Conservation (phyloP, 2,329 filamentous ascomycete species). For the Thielaviopsis musarum region DNA sequence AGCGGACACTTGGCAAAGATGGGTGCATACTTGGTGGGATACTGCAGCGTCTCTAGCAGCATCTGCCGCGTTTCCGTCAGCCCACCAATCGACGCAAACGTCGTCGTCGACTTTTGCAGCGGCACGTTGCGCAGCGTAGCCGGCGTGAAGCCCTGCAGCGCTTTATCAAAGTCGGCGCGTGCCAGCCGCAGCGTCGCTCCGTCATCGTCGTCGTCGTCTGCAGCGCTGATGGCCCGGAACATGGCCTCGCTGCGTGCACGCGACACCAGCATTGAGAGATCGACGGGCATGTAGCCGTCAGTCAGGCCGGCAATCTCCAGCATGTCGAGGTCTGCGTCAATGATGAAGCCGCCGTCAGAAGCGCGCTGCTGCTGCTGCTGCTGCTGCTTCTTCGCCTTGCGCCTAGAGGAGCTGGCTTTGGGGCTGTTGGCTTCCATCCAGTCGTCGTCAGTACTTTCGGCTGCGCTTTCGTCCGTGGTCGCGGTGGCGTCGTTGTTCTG, state of each 20-base stretch:
- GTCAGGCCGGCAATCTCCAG: slow-evolving; percentile 86
- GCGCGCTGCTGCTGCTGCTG: not conserved
- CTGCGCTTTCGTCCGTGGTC: slow-evolving; percentile 30
- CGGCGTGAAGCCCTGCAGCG: slow-evolving; percentile 83
- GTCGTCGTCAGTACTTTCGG: slow-evolving; percentile 28
- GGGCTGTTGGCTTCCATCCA: slow-evolving; percentile 64
- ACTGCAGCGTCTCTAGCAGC: slow-evolving; percentile 88
- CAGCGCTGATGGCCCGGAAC: slow-evolving; percentile 57
- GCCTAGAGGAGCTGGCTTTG: slow-evolving; percentile 14
- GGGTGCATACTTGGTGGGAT: slow-evolving; percentile 93
- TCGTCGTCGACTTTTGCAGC: slow-evolving; percentile 80
- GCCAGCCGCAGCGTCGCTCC: slow-evolving; percentile 42
- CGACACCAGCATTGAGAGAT: slow-evolving; percentile 70
- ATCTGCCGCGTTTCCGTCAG: slow-evolving; percentile 72
- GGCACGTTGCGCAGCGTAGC: slow-evolving; percentile 90
- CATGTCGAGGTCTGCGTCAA: slow-evolving; percentile 69
- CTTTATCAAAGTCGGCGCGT: slow-evolving; percentile 63
- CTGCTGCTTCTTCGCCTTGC: slow-evolving; percentile 18
- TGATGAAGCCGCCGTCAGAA: slow-evolving; percentile 46
- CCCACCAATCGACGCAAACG: slow-evolving; percentile 83
- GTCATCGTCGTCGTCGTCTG: slow-evolving; percentile 24
- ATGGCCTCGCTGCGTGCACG: slow-evolving; percentile 83
- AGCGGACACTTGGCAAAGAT: slow-evolving; percentile 94
- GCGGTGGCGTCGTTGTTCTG: slow-evolving; percentile 39
- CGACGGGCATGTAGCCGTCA: slow-evolving; percentile 95